These are phyloP conservation scores for Plectranthus barbatus DNA, from an alignment of 257 asterid species.

Conservation along the genomic window DNA sequence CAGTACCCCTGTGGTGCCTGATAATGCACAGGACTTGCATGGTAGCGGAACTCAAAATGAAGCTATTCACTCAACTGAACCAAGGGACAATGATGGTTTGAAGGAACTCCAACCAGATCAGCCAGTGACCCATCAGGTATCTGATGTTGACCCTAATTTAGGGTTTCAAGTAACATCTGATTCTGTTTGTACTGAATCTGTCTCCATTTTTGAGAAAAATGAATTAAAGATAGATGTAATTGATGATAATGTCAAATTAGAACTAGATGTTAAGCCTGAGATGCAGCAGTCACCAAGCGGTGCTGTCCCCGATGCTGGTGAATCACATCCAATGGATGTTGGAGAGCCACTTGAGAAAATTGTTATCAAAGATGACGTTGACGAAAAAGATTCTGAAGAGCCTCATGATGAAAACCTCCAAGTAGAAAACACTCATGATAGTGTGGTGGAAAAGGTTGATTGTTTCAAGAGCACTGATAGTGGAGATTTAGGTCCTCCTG, in stretches of 20 bases:
- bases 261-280: slow-evolving; percentile 59
- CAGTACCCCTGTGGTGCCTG: too few relatives aligned
- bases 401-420: slow-evolving; percentile 25
- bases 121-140: slow-evolving; percentile 57
- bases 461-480: slow-evolving; percentile 23
- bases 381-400: slow-evolving; percentile 31
- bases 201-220: slow-evolving; percentile 58
- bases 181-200: slow-evolving; percentile 65
- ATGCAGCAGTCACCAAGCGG: slow-evolving; percentile 32
- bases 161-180: slow-evolving; percentile 69
- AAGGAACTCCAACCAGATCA: slow-evolving; percentile 22
- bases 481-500: slow-evolving; percentile 43
- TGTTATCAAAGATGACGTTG: too few relatives aligned
- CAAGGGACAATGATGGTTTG: slow-evolving; percentile 33
- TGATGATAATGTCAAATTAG: slow-evolving; percentile 68
- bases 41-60: slow-evolving; percentile 22
- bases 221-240: slow-evolving; percentile 62
- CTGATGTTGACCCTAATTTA: slow-evolving; percentile 55
- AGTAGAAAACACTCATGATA: slow-evolving; percentile 23
- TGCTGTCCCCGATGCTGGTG: slow-evolving; percentile 32
- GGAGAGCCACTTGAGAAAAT: slow-evolving; percentile 36
- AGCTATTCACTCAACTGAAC: slow-evolving; percentile 21
- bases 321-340: slow-evolving; percentile 53
- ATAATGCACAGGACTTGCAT: too few relatives aligned
- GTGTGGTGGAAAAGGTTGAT: slow-evolving; percentile 24